Evolutionary conservation across 345 rosid species (phyloP).

Genomic region (Acer saccharum): DNA sequence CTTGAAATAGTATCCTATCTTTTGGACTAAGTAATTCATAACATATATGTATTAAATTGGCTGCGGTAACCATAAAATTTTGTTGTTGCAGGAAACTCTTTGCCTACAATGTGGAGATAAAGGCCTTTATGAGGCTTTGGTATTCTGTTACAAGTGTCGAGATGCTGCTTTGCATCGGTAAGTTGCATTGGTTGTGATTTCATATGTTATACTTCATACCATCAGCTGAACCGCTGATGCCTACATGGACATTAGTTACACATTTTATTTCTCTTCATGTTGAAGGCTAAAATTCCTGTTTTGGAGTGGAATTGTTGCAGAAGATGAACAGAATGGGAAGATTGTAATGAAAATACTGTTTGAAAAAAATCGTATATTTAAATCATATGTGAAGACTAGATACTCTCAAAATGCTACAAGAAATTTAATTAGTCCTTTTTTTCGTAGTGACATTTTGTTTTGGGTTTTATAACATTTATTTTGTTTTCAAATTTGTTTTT

Average conservation of each 20-base stretch:
- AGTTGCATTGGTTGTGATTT: slow-evolving; percentile 6
- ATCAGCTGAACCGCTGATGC: background rate
- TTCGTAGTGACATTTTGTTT: too few species aligned
- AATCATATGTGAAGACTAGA: too few species aligned
- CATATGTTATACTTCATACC: background rate
- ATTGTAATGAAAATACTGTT: too few species aligned
- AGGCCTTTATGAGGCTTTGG: slow-evolving; percentile 48
- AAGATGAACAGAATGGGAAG: background rate
- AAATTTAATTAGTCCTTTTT: background rate
- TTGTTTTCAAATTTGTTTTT: background rate
- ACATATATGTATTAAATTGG: too few species aligned
- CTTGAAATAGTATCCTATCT: too few species aligned
- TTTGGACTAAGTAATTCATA: too few species aligned
- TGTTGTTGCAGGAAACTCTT: slow-evolving; percentile 42
- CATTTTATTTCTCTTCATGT: background rate
- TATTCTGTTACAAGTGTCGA: slow-evolving; percentile 46
- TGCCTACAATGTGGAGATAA: slow-evolving; percentile 55
- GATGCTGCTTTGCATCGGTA: slow-evolving; percentile 49
- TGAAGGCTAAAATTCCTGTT: background rate
- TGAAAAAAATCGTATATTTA: background rate
- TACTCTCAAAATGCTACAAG: background rate
- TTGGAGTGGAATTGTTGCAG: background rate
- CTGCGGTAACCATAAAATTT: background rate
- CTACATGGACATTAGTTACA: background rate
- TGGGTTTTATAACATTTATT: too few species aligned